These are phyloP conservation scores for Casaregolazyma lundiana DNA, from an alignment of 1,139 yeast species.

Conservation along the genomic window DNA sequence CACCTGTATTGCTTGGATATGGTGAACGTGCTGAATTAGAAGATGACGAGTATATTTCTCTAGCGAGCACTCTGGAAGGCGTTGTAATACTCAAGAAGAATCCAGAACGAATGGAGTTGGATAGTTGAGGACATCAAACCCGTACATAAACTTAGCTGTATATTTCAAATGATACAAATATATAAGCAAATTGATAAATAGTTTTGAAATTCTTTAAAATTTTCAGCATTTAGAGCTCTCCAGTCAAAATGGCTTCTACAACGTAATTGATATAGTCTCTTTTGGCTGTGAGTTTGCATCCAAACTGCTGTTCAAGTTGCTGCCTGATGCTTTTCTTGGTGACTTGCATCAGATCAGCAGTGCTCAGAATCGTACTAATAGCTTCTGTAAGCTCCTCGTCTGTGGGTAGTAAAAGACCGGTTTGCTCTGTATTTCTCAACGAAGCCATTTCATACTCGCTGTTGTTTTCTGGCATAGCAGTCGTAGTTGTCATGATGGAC, in stretches of 20 bases:
- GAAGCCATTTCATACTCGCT: conserved; percentile 9
- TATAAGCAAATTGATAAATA: background rate
- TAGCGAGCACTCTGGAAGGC: conserved; percentile 83
- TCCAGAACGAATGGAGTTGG: conserved; percentile 77
- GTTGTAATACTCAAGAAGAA: conserved; percentile 88
- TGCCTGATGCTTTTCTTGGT: conserved; percentile 37
- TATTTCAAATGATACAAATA: background rate
- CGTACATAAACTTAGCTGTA: background rate
- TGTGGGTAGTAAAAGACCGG: conserved; percentile 26
- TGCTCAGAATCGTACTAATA: conserved; percentile 34
- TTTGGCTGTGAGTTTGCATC: conserved; percentile 32
- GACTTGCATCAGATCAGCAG: conserved; percentile 38
- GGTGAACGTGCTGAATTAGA: conserved; percentile 98
- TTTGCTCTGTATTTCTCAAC: conserved; percentile 1
- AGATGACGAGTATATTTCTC: conserved; percentile 84
- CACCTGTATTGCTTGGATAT: conserved; percentile 87
- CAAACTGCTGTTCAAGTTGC: conserved; percentile 36
- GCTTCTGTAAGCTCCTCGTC: conserved; percentile 37
- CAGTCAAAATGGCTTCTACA: conserved; percentile 38
- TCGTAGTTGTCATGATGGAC: conserved; percentile 7
- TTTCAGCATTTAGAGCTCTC: conserved; percentile 30
- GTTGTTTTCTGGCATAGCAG: conserved; percentile 14
- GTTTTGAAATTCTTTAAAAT: background rate
- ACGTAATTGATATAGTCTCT: conserved; percentile 39
- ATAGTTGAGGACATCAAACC: conserved; percentile 31